These are phyloP conservation scores for Calonectria montana DNA, from an alignment of 2,329 filamentous ascomycete genomes.

Conservation along the genomic window DNA sequence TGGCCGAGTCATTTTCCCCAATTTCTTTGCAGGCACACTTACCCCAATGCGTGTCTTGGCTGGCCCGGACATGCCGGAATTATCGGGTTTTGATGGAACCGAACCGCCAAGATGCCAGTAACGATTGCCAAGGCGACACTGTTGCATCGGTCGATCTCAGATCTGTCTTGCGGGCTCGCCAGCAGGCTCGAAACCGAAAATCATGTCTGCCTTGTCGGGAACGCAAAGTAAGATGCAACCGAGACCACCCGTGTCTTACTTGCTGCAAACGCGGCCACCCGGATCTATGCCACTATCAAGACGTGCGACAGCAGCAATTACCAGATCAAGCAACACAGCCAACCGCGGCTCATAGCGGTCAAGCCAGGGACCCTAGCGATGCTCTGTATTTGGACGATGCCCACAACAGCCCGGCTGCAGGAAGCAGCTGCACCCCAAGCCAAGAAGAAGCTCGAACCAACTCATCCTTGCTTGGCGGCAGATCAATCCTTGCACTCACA, in stretches of 20 bases:
- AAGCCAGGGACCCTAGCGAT: background rate
- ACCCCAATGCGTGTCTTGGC: background rate
- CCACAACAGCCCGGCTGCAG: background rate
- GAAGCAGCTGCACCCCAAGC: background rate
- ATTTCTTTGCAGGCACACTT: background rate
- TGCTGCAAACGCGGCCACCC: constrained; percentile 19
- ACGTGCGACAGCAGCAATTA: background rate
- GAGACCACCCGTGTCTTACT: constrained; percentile 5
- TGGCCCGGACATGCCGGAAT: background rate
- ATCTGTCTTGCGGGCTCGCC: constrained; percentile 2
- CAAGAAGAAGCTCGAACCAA: background rate
- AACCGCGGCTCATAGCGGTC: background rate
- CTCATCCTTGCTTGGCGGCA: constrained; percentile 23
- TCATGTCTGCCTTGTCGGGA: constrained; percentile 18
- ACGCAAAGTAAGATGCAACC: constrained; percentile 16
- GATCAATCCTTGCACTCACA: constrained; percentile 31
- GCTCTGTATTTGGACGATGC: background rate
- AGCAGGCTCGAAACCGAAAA: constrained; percentile 8
- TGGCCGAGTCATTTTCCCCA: background rate
- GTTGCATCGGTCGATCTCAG: background rate
- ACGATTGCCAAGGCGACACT: background rate
- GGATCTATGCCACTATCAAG: constrained; percentile 19
- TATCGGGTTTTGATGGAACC: background rate
- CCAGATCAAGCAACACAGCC: background rate
- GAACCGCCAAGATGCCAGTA: constrained; percentile 52